A percentile compares a stretch with the other conserved stretches of the same genome.
phyloP scores from a whole-genome alignment of 2,329 filamentous ascomycete species.

The Fusarium sp. region DNA sequence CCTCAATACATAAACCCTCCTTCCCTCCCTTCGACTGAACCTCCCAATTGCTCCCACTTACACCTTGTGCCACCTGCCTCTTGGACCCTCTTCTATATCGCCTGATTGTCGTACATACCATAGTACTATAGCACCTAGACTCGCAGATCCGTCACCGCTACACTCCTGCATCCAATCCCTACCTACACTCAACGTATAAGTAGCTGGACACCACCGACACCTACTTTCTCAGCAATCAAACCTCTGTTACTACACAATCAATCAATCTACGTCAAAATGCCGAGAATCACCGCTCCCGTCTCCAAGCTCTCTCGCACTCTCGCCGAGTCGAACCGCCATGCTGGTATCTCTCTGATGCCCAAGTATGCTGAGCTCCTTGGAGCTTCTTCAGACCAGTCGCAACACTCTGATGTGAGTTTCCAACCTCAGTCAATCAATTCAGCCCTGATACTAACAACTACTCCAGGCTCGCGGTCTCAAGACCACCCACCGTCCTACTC shows the following conservation, averaged over 20 bases:
- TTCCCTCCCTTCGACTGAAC: slow-evolving; percentile 29
- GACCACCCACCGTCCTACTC: slow-evolving; percentile 63
- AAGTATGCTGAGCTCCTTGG: slow-evolving; percentile 63
- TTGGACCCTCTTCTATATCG: slow-evolving; percentile 21
- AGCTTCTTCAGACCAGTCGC: slow-evolving; percentile 48
- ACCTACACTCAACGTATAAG: slow-evolving; percentile 32
- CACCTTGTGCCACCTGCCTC: slow-evolving; percentile 7
- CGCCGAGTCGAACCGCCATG: slow-evolving; percentile 58
- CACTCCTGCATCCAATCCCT: slow-evolving; percentile 16
- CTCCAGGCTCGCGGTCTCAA: slow-evolving; percentile 58
- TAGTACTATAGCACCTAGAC: not conserved
- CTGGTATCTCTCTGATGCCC: slow-evolving; percentile 59
- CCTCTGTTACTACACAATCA: not conserved
- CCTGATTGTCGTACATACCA: slow-evolving; percentile 23
- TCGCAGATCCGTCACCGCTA: slow-evolving; percentile 33
- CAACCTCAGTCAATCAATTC: not conserved
- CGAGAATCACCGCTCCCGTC: slow-evolving; percentile 64
- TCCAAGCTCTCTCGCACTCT: slow-evolving; percentile 64
- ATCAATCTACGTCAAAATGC: slow-evolving; percentile 54
- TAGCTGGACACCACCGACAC: slow-evolving; percentile 25
- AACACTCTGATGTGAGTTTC: slow-evolving; percentile 58
- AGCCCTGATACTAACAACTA: slow-evolving; percentile 26
- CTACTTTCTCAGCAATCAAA: slow-evolving; percentile 8
- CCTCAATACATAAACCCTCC: slow-evolving; percentile 38
- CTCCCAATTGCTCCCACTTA: slow-evolving; percentile 22